Evolutionary conservation across 2,329 filamentous ascomycete species (phyloP).

Genomic region (Apiospora phragmitis): DNA sequence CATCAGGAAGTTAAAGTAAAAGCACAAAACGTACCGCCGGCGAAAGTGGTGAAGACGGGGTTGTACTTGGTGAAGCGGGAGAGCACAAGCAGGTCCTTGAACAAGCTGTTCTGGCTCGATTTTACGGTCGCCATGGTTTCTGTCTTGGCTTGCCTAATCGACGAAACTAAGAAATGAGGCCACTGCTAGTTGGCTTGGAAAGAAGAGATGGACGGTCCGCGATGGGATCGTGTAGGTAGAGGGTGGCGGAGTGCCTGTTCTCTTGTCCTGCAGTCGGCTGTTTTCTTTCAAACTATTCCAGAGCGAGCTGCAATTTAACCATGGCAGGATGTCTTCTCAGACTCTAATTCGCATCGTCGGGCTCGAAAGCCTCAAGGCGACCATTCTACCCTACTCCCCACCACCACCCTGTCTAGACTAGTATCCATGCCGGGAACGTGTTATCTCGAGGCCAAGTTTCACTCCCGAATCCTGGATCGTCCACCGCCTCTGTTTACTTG

Average conservation of each 20-base stretch:
- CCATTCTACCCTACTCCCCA: background rate
- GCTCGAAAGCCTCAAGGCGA: background rate
- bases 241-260: background rate
- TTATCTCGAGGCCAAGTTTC: background rate
- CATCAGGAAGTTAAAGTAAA: too few relatives aligned
- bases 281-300: background rate
- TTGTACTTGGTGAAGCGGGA: constrained; percentile 9
- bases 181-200: background rate
- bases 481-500: background rate
- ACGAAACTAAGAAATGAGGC: too few relatives aligned
- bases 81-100: background rate
- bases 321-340: background rate
- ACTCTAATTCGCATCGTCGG: background rate
- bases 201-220: background rate
- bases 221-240: too few relatives aligned
- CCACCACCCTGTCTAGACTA: background rate
- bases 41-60: background rate
- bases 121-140: background rate
- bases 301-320: background rate
- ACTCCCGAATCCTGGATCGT: background rate
- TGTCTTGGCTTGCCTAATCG: background rate
- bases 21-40: background rate
- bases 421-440: background rate
- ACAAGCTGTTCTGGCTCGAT: background rate
- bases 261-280: background rate